Evolutionary conservation across 495 filamentous ascomycete species (phyloP).

Genomic region (Daldinia loculata): DNA sequence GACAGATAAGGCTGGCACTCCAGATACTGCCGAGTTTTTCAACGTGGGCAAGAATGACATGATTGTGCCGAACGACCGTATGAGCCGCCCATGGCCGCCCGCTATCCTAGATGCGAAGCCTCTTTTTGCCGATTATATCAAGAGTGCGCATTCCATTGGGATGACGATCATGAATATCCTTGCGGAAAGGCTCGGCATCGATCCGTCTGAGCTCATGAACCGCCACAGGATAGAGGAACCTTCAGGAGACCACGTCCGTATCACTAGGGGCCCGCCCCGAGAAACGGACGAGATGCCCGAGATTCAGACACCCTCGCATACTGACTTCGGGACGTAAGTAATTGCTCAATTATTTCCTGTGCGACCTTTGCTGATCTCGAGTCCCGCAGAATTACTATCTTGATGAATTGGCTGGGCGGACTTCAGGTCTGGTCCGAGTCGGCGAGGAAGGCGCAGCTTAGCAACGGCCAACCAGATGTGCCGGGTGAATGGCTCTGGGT

Average conservation of each 20-base stretch:
- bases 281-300: conserved; percentile 40
- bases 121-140: conserved; percentile 58
- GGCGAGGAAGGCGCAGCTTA: conserved; percentile 38
- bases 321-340: conserved; percentile 55
- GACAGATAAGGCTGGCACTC: conserved; percentile 62
- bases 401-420: conserved; percentile 69
- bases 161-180: conserved; percentile 60
- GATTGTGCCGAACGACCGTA: conserved; percentile 49
- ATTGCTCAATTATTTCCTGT: conserved; percentile 41
- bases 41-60: conserved; percentile 66
- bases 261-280: conserved; percentile 49
- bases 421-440: conserved; percentile 64
- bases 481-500: conserved; percentile 68
- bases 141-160: conserved; percentile 58
- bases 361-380: neutral
- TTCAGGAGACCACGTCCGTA: conserved; percentile 68
- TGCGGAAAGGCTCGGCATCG: conserved; percentile 60
- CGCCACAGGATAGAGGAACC: conserved; percentile 59
- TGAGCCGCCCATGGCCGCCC: conserved; percentile 57
- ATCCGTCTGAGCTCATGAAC: conserved; percentile 53
- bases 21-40: conserved; percentile 69
- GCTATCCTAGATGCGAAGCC: conserved; percentile 51
- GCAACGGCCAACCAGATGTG: conserved; percentile 36
- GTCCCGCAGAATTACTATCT: conserved; percentile 57
- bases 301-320: conserved; percentile 49